Base-by-base conservation (phyloP, 192 early-diverging fungal genomes). In the Coemansia sp. region DNA sequence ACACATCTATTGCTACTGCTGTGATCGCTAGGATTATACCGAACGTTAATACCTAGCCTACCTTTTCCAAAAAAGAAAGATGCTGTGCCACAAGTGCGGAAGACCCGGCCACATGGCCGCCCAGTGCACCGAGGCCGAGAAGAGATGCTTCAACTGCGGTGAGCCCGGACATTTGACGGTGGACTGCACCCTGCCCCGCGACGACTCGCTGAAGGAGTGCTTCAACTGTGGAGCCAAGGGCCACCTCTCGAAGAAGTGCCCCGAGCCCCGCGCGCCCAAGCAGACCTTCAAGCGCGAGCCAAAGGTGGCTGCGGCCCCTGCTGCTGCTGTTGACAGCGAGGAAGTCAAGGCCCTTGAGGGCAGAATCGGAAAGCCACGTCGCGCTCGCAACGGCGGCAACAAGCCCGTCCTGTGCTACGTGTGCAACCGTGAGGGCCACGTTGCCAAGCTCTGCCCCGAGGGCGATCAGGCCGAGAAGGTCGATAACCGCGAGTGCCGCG, bases 151-250 rank as follows among this genome's bases (percentile, higher is more conserved):
- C 66, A 83, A 83, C 73, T 85, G 86, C 68, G 64, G 68, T 26
- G 47, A 81, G 71, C 73, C 75, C 0, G 86, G 83, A 20, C 86
- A 87, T 39, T 14, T 77, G 20, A 58, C 62, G 12, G 43, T 42
- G 25, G 72, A 73, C 8, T 87, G 86, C 58, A 48, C 76, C 8
- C 52, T 78, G 28, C 72, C 71, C 23, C 75, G 66, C n/a, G 72
- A 65, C 25, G 31, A 45, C 42, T 31, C 69, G 38, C 47, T 59
- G 37, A 57, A 62, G 41, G 76, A 84, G 52, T 87, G 86, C 70
- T 85, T 84, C 67, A 85, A 83, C 70, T 83, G 81, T 61, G 60
- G 60, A 28, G 21, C 72, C 12, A 69, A 73, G 61, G 84, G 83
- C 10, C 85, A 86, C 59, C 50, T 84, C 1, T 73, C 76, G 14